A percentile compares a stretch with the other conserved stretches of the same genome.
Evolutionary conservation across 23 red algal species (phyloP).

Genomic region (Chondrus crispus): DNA sequence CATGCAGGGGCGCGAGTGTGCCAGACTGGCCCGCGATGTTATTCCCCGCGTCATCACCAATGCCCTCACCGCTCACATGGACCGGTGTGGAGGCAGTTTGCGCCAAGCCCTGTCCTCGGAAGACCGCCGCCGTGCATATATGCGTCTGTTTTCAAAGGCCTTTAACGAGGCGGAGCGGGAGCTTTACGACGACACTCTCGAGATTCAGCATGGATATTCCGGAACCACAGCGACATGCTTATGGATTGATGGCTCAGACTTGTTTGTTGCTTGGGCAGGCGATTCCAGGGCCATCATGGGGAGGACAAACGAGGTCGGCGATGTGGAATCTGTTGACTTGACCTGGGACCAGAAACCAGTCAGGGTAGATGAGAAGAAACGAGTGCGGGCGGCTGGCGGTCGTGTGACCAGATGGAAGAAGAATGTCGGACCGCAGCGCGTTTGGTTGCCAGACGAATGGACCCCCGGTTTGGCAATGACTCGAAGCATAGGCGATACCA

Average conservation of each 20-base stretch:
- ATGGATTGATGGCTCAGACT: constrained; percentile 50
- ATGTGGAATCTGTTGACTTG: constrained; percentile 61
- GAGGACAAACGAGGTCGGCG: not conserved
- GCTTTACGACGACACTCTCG: not conserved
- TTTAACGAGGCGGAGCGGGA: constrained; percentile 56
- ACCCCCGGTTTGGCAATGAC: constrained; percentile 97
- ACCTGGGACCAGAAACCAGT: constrained; percentile 82
- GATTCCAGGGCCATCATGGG: constrained; percentile 86
- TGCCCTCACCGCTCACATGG: not conserved
- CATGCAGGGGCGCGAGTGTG: constrained; percentile 30
- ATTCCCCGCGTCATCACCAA: constrained; percentile 4
- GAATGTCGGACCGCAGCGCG: constrained; percentile 84
- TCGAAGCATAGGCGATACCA: constrained; percentile 88
- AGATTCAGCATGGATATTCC: constrained; percentile 75
- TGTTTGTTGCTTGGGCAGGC: constrained; percentile 77
- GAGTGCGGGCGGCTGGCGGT: constrained; percentile 75
- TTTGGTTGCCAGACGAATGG: constrained; percentile 93
- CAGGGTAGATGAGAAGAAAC: constrained; percentile 81
- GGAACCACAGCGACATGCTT: constrained; percentile 83
- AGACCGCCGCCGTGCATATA: not conserved
- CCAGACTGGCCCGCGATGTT: constrained; percentile 24
- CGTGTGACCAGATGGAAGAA: constrained; percentile 87
- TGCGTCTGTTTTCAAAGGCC: constrained; percentile 23
- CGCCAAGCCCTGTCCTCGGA: not conserved
- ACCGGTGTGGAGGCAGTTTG: not conserved